These are phyloP conservation scores for Trifolium dubium DNA, from an alignment of 306 rosid species.

Conservation along the genomic window DNA sequence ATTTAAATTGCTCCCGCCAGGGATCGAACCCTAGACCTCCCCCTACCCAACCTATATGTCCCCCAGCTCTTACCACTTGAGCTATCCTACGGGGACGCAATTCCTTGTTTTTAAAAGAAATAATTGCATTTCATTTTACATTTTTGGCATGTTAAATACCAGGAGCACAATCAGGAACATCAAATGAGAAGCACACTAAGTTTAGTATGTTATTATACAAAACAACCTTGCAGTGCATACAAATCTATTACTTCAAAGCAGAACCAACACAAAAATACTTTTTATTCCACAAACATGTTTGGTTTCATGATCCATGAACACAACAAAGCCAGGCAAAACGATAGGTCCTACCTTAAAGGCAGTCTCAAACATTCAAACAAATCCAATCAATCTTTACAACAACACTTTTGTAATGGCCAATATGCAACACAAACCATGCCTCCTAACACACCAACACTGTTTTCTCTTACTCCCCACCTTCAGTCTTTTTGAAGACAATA, in stretches of 20 bases:
- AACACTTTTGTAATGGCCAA: slow-evolving; percentile 58
- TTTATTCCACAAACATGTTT: slow-evolving; percentile 47
- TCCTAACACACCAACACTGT: slow-evolving; percentile 60
- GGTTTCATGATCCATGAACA: slow-evolving; percentile 50
- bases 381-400: slow-evolving; percentile 59
- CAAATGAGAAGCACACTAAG: slow-evolving; percentile 4
- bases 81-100: too few species aligned
- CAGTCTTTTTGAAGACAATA: slow-evolving; percentile 59
- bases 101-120: too few species aligned
- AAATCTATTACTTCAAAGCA: slow-evolving; percentile 30
- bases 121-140: too few species aligned
- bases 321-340: slow-evolving; percentile 45
- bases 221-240: background rate
- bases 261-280: slow-evolving; percentile 34
- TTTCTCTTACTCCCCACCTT: slow-evolving; percentile 33
- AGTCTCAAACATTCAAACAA: slow-evolving; percentile 62
- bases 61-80: too few species aligned
- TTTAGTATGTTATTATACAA: background rate
- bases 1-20: too few species aligned
- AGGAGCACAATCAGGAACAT: background rate
- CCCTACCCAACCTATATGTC: too few species aligned
- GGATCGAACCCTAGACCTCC: too few species aligned
- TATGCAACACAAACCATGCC: slow-evolving; percentile 56
- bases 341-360: slow-evolving; percentile 52
- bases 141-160: background rate